Evolutionary conservation across 805 yeast species (phyloP), one percentile per base, ranked within the genome.

Genomic region (Lipomyces kockii): DNA sequence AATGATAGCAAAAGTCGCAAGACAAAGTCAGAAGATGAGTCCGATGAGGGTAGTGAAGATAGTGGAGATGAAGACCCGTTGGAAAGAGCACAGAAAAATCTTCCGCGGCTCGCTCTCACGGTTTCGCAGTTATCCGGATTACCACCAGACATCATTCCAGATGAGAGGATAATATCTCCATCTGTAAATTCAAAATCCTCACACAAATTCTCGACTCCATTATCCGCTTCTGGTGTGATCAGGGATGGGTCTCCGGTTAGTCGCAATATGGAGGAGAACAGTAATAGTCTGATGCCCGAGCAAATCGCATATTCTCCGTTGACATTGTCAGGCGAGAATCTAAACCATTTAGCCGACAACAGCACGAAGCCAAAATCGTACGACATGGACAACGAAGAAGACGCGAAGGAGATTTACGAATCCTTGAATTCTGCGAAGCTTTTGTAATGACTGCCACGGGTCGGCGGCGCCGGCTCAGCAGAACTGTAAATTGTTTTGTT

Each of bases 81-180:
- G 60, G 43, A 61, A 32, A 51, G 55, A 11, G 68, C 64, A 4
- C 64, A 65, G 64, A 29, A 57, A 34, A 7, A 32, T n/a, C 56
- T 65, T 32, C 68, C 68, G 39, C 39, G 68, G 52, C 55, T 65
- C 25, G 64, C 64, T 27, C 22, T 27, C 61, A 55, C 64, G 2
- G 32, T 22, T 32, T 37, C 61, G 58, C 64, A 57, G 54, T n/a
- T 32, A 5, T 64, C 61, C 37, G 58, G 35, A 12, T 17, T 37
- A 35, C 55, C 49, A 51, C 61, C 56, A 25, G 54, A 49, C 32
- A 37, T 59, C 14, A 14, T 37, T 35, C n/a, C 17, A 25, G 32
- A 29, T 25, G 27, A 43, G 22, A n/a, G 8, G 49, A 43, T 43
- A 8, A 3, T 7, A n/a, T 43, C 49, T n/a, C 49, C 25, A 17